Conservation (phyloP, 768 basidiomycete species). For the Phaffia australis region DNA sequence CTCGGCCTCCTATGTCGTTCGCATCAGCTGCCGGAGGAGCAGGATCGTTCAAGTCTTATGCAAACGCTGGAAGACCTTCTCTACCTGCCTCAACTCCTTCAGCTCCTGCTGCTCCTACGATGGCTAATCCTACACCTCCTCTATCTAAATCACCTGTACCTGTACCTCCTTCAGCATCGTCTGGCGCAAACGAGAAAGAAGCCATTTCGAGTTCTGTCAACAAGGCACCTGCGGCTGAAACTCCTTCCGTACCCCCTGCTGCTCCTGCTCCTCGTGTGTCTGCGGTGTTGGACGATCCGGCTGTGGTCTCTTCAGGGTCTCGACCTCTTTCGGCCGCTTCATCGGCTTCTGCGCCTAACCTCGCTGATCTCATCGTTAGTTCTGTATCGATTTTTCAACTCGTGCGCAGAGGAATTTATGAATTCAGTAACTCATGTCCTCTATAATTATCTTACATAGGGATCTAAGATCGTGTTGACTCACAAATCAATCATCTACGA, state of each 20-base stretch:
- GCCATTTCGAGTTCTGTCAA: background rate
- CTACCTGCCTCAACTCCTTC: background rate
- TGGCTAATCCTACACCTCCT: background rate
- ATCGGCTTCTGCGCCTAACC: background rate
- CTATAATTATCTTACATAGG: constrained; percentile 18
- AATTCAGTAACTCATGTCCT: too few relatives aligned
- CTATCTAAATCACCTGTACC: constrained; percentile 1
- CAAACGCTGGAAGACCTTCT: background rate
- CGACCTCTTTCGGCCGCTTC: background rate
- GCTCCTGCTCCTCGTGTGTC: background rate
- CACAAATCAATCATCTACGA: constrained; percentile 23
- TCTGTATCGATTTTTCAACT: too few relatives aligned
- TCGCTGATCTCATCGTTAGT: background rate
- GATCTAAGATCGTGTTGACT: constrained; percentile 27
- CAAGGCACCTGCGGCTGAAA: background rate
- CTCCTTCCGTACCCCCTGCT: background rate
- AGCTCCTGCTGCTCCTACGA: background rate
- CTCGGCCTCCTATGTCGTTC: background rate
- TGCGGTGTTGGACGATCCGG: background rate
- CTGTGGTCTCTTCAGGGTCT: background rate
- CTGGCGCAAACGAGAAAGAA: background rate
- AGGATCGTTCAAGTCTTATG: background rate
- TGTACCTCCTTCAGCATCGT: background rate
- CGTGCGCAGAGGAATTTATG: too few relatives aligned
- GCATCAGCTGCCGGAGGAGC: background rate